Conservation (phyloP, 2,329 filamentous ascomycete genomes). For the Eutypella sp. region DNA sequence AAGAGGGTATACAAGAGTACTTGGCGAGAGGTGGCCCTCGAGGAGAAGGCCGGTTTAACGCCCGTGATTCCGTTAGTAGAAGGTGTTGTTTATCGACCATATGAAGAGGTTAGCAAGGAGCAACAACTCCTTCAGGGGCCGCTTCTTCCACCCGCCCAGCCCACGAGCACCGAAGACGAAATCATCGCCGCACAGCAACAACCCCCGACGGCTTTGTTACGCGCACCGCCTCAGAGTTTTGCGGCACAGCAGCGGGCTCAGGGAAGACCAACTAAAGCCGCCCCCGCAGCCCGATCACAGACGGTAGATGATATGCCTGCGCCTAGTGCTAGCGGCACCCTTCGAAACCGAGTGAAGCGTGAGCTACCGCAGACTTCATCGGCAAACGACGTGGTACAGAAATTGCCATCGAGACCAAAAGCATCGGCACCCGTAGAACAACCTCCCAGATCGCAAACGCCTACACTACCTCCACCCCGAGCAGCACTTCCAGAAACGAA, state of each 20-base stretch:
- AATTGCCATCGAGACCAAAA: slow-evolving; percentile 8
- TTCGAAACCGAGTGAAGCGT: slow-evolving; percentile 23
- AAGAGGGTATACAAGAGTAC: slow-evolving; percentile 49
- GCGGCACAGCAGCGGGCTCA: slow-evolving; percentile 61
- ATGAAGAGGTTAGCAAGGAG: slow-evolving; percentile 56
- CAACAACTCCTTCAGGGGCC: slow-evolving; percentile 34
- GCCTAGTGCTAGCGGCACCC: slow-evolving; percentile 22
- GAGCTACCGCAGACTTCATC: slow-evolving; percentile 22
- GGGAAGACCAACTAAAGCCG: slow-evolving; percentile 35
- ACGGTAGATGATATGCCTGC: slow-evolving; percentile 27
- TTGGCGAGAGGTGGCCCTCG: slow-evolving; percentile 63
- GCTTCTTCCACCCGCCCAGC: slow-evolving; percentile 28
- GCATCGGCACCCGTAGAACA: slow-evolving; percentile 7
- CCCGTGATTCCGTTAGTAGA: slow-evolving; percentile 58
- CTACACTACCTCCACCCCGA: slow-evolving; percentile 5
- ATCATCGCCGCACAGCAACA: slow-evolving; percentile 27
- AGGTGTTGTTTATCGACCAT: slow-evolving; percentile 59
- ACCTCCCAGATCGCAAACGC: slow-evolving; percentile 3
- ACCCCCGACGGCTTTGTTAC: slow-evolving; percentile 39
- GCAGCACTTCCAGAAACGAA: slow-evolving; percentile 7
- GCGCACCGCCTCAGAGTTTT: slow-evolving; percentile 58
- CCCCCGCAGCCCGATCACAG: slow-evolving; percentile 24
- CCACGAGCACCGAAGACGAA: slow-evolving; percentile 30
- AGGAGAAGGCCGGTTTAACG: slow-evolving; percentile 61
- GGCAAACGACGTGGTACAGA: slow-evolving; percentile 17